These are phyloP conservation scores for Citeromyces siamensis DNA, from an alignment of 1,139 yeast species.

Conservation along the genomic window DNA sequence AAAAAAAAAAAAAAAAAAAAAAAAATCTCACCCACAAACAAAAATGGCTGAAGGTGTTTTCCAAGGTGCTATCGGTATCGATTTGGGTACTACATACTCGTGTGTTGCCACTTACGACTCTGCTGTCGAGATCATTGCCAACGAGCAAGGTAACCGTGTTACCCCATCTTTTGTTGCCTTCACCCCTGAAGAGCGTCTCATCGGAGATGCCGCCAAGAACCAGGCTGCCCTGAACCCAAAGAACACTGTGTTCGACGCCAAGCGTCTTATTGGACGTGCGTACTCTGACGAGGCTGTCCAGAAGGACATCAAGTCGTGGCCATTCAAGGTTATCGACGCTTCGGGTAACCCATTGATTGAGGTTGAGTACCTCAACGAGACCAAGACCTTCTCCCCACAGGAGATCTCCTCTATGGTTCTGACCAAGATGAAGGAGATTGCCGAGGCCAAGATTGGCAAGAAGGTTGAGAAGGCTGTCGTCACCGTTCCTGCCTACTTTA, in stretches of 20 bases:
- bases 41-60: constrained; percentile 61
- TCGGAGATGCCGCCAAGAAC: constrained; percentile 83
- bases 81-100: constrained; percentile 77
- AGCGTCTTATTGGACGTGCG: constrained; percentile 66
- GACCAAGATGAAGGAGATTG: constrained; percentile 96
- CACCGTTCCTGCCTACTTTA: constrained; percentile 96
- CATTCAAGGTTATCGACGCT: constrained; percentile 83
- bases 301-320: constrained; percentile 96
- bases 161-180: constrained; percentile 78
- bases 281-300: constrained; percentile 74
- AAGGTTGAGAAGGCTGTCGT: constrained; percentile 87
- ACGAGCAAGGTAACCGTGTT: constrained; percentile 83
- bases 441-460: constrained; percentile 91
- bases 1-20: constrained; percentile 2
- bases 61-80: constrained; percentile 75
- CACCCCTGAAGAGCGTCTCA: constrained; percentile 65
- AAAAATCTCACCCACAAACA: not conserved
- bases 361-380: constrained; percentile 90
- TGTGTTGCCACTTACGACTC: constrained; percentile 66
- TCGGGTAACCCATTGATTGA: constrained; percentile 84
- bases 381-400: constrained; percentile 93
- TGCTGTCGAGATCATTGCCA: constrained; percentile 67
- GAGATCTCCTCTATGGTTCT: constrained; percentile 95
- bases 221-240: constrained; percentile 66
- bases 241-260: constrained; percentile 67